These are phyloP conservation scores for Pestalotiopsis sp. DNA, from an alignment of 2,329 filamentous ascomycete species.

Conservation along the genomic window DNA sequence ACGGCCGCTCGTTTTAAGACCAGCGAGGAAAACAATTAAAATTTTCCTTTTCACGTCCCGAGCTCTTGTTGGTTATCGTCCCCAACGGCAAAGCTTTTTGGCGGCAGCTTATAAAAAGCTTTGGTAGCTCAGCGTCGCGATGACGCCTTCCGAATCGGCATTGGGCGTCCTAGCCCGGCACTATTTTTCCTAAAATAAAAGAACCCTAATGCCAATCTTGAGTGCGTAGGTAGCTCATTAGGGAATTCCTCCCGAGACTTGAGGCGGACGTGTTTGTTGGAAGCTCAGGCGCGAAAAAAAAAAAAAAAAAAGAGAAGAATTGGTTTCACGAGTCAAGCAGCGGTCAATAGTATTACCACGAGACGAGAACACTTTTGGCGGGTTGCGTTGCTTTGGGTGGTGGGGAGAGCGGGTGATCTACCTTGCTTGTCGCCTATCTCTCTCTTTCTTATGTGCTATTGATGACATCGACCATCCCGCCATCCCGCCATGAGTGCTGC, in stretches of 20 bases:
- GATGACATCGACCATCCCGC: slow-evolving; percentile 3
- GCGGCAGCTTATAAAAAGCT: not conserved
- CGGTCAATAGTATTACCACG: not conserved
- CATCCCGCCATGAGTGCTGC: not conserved
- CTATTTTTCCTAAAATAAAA: not conserved
- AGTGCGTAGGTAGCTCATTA: not conserved
- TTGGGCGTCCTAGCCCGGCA: not conserved
- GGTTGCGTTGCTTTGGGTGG: not conserved
- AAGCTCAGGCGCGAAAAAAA: not conserved
- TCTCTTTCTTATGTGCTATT: not conserved
- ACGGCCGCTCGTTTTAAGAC: not conserved
- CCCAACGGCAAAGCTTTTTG: not conserved
- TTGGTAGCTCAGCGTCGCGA: not conserved
- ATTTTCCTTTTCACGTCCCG: not conserved
- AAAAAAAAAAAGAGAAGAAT: not conserved
- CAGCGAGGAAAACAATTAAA: not conserved
- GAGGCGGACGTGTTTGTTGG: not conserved
- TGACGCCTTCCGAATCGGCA: not conserved
- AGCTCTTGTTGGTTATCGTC: not conserved
- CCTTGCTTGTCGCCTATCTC: not conserved
- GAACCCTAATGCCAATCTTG: not conserved
- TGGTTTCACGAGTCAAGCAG: not conserved
- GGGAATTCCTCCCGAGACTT: not conserved
- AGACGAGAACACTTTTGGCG: not conserved
- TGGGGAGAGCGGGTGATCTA: not conserved